A percentile compares a stretch with the other conserved stretches of the same genome.
phyloP scores from a whole-genome alignment of 805 yeast species.

The Yamadazyma endophytica region DNA sequence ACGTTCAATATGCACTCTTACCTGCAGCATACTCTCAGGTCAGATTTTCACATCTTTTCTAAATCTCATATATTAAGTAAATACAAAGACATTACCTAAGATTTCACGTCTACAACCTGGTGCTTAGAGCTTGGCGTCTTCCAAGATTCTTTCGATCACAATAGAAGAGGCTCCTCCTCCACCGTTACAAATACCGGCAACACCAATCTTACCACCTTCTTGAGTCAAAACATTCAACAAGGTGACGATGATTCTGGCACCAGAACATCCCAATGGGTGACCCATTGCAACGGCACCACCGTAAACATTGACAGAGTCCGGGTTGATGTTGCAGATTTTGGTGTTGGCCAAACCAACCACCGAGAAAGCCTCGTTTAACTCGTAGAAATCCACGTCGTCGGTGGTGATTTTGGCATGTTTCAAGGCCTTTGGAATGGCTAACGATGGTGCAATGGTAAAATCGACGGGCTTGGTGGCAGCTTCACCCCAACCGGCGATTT shows the following conservation, averaged over 20 bases:
- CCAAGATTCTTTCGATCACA: constrained; percentile 66
- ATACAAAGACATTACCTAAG: neutral
- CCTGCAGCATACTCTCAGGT: too few relatives aligned
- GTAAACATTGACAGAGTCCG: constrained; percentile 73
- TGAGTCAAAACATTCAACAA: constrained; percentile 74
- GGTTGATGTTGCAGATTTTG: constrained; percentile 59
- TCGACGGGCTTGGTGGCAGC: constrained; percentile 94
- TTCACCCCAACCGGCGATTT: constrained; percentile 93
- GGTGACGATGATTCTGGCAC: constrained; percentile 88
- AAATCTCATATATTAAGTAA: neutral
- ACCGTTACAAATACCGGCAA: constrained; percentile 97
- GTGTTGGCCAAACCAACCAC: constrained; percentile 93
- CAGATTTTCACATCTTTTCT: too few relatives aligned
- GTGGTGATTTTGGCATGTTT: constrained; percentile 70
- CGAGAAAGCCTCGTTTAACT: constrained; percentile 96
- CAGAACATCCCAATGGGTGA: constrained; percentile 95
- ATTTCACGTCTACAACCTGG: neutral
- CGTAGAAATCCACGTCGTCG: constrained; percentile 80
- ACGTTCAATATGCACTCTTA: too few relatives aligned
- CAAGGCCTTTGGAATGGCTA: constrained; percentile 94
- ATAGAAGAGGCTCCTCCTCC: constrained; percentile 99
- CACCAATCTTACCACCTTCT: constrained; percentile 80
- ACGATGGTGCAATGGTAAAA: constrained; percentile 93
- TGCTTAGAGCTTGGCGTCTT: constrained; percentile 31
- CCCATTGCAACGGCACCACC: constrained; percentile 98